Conservation (phyloP, 176 grass and related monocot species). For the Bothriochloa decipiens region DNA sequence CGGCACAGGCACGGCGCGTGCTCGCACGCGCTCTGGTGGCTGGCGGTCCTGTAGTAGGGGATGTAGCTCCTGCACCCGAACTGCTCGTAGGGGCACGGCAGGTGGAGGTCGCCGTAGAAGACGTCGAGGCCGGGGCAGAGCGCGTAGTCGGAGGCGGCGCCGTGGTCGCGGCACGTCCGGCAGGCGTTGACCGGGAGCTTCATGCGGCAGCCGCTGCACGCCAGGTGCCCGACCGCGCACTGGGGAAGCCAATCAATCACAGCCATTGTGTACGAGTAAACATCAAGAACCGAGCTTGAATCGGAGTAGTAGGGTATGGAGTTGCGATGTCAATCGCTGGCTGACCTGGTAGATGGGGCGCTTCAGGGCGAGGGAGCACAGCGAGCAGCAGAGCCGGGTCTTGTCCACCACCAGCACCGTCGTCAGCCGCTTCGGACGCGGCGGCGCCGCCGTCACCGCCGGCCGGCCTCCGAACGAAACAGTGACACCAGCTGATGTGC, state of each 20-base stretch:
- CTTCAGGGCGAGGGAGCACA: background rate
- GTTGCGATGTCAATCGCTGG: background rate
- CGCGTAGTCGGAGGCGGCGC: slow-evolving; percentile 7
- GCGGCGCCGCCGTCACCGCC: background rate
- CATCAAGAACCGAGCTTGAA: no score
- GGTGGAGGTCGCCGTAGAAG: background rate
- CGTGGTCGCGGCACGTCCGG: background rate
- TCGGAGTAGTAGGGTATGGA: background rate
- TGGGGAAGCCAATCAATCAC: background rate
- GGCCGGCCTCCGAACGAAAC: background rate
- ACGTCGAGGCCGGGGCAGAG: slow-evolving; percentile 30
- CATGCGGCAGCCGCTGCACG: background rate
- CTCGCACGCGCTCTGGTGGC: slow-evolving; percentile 26
- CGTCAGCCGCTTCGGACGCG: background rate
- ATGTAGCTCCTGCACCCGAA: slow-evolving; percentile 24
- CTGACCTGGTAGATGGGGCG: slow-evolving; percentile 38
- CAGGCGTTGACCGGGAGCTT: background rate
- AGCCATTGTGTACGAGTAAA: background rate
- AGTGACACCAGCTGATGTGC: background rate
- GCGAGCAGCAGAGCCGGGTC: slow-evolving; percentile 16
- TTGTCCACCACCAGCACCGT: slow-evolving; percentile 26
- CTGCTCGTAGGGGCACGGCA: slow-evolving; percentile 34
- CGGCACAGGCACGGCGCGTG: slow-evolving; percentile 40
- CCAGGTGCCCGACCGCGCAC: slow-evolving; percentile 38
- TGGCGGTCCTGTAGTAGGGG: slow-evolving; percentile 7